Conservation (phyloP, 768 basidiomycete species). For the Suillus plorans region DNA sequence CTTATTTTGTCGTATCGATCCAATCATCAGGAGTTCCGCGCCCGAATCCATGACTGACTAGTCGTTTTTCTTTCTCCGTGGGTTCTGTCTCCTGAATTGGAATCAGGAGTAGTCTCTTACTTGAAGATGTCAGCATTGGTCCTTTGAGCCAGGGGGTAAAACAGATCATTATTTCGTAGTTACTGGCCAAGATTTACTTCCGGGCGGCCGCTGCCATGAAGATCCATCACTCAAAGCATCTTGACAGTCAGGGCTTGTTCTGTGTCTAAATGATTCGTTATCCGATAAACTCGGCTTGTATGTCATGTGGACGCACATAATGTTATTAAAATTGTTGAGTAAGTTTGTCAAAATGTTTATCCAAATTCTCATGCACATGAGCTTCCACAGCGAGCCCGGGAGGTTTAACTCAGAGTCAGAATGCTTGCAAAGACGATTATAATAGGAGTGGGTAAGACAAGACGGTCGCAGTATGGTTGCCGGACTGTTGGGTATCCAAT, state of each 20-base stretch:
- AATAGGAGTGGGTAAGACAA: background rate
- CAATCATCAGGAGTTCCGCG: background rate
- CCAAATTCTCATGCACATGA: background rate
- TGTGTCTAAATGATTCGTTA: background rate
- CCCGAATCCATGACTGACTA: background rate
- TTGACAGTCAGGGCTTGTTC: background rate
- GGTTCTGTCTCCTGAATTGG: background rate
- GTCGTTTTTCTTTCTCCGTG: background rate
- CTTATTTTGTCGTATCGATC: background rate
- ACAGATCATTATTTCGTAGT: background rate
- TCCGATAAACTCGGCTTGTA: background rate
- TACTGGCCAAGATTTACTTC: background rate
- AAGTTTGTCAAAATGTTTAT: background rate
- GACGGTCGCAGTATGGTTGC: background rate
- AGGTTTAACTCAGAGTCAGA: background rate
- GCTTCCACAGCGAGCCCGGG: background rate
- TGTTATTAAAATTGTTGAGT: background rate
- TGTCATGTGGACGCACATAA: background rate
- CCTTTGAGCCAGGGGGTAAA: background rate
- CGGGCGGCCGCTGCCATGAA: background rate
- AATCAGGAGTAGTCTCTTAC: background rate
- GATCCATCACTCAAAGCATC: background rate
- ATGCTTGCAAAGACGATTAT: background rate
- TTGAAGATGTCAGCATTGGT: background rate
- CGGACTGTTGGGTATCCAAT: background rate